These are phyloP conservation scores for Ogataea dorogensis DNA, from an alignment of 805 yeast genomes.

Conservation along the genomic window DNA sequence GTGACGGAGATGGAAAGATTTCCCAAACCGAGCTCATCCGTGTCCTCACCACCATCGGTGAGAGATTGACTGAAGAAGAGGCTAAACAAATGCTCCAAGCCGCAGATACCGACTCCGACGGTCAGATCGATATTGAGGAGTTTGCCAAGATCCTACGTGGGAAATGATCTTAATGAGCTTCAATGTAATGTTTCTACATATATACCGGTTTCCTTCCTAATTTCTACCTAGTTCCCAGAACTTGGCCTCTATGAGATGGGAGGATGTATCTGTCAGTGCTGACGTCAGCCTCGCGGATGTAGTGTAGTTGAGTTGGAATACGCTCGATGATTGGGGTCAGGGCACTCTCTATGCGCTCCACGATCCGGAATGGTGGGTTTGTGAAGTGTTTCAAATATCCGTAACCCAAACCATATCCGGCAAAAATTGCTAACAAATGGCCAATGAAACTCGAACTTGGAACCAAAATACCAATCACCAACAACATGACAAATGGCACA, in stretches of 20 bases:
- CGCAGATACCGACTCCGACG: slow-evolving; percentile 93
- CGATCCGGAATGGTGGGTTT: slow-evolving; percentile 63
- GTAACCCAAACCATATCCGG: slow-evolving; percentile 63
- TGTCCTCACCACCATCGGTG: slow-evolving; percentile 96
- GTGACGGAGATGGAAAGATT: slow-evolving; percentile 95
- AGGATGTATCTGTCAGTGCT: slow-evolving; percentile 29
- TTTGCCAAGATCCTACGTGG: slow-evolving; percentile 86
- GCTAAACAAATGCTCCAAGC: slow-evolving; percentile 97
- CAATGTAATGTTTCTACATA: slow-evolving; percentile 7
- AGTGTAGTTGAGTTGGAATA: slow-evolving; percentile 53
- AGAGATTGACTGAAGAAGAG: slow-evolving; percentile 92
- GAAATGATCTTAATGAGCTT: slow-evolving; percentile 41
- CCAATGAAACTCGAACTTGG: slow-evolving; percentile 75
- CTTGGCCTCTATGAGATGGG: slow-evolving; percentile 30
- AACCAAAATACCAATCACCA: slow-evolving; percentile 48
- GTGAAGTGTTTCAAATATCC: slow-evolving; percentile 57
- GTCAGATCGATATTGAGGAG: slow-evolving; percentile 95
- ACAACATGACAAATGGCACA: slow-evolving; percentile 54
- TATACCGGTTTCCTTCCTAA: slow-evolving; percentile 4
- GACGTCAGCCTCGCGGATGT: slow-evolving; percentile 61
- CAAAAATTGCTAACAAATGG: slow-evolving; percentile 62
- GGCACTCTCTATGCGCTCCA: slow-evolving; percentile 62
- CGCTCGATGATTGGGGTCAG: slow-evolving; percentile 47
- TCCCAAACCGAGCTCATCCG: slow-evolving; percentile 96
- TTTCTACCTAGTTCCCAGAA: slow-evolving; percentile 23